Base-by-base conservation (phyloP, 495 filamentous ascomycete genomes). In the Podospora appendiculata region DNA sequence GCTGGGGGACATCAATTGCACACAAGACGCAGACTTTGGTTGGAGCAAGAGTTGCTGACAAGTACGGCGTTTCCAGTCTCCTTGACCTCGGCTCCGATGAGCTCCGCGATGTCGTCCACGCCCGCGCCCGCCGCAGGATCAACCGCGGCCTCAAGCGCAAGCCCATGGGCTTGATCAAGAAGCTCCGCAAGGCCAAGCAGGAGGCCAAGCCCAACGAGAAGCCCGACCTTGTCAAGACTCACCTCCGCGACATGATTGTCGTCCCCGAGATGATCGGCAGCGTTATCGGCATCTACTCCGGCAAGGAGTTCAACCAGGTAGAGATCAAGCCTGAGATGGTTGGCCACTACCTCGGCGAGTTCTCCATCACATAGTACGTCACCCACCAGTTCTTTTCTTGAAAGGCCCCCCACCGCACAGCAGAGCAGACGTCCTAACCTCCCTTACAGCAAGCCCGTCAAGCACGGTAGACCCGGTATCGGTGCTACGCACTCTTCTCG, bases 241-340 rank as follows among this genome's bases (percentile, higher is more conserved):
- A 98, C 76, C 83, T 98, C 60, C 90, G 93, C 73, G 84, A 98
- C 79, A 98, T 98, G 93, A 96, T 98, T 69, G 83, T 98, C 66
- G 93, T 98, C 64, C 93, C 86, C 59, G 93, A 98, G 84, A 96
- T 98, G 92, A 98, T 98, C 71, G 93, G 93, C 58, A 85, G 79
- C 72, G 93, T 98, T 64, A 85, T 98, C 67, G 93, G 92, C 72
- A 93, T 98, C 80, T 98, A 98, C 84, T 93, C 88, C 56, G 93
- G 93, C 72, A 98, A 98, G 84, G 94, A 96, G 78, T 98, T 97
- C 86, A 98, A 98, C 83, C 90, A 95, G 82, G 90, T 98, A 62
- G 93, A 98, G 75, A 93, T 98, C 78, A 95, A 95, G 84, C 93
- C 93, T 54, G 93, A 98, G 84, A 98, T 98, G 93, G 93, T 98